Base-by-base conservation (phyloP, 495 filamentous ascomycete genomes). In the Chaetomidium leptoderma region DNA sequence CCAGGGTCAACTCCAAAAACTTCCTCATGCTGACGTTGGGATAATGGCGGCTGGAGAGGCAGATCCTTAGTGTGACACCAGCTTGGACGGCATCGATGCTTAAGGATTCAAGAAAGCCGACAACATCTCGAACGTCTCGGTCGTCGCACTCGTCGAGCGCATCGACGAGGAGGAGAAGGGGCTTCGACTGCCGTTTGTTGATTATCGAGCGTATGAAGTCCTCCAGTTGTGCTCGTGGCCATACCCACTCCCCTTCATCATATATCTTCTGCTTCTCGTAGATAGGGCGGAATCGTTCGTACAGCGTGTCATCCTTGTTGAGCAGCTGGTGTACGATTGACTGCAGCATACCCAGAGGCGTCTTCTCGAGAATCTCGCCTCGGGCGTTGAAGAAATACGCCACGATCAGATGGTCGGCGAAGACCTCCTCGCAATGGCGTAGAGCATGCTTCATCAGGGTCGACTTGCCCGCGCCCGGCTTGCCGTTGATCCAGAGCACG, bases 401-500 rank as follows among this genome's bases (percentile, higher is more conserved):
- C 4, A 58, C 54, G 36, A 46, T 26, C 16, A 21, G 10, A 19
- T 37, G 78, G 32, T 53, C 24, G n/a, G 23, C 49, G 30, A 58
- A 58, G 42, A 44, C 42, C 42, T 26, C 19, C 42, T 44, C 4
- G 42, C 42, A 44, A 26, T 44, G 10, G 2, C 13, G 6, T 13
- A 44, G 21, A 44, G 19, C 10, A 44, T 44, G 21, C 48, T 63
- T 63, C 53, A 63, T 63, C 13, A 63, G 24, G 7, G 57, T 63
- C 14, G 78, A 81, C 57, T 83, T 83, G 3, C 80, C 79, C 26
- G 72, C 65, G 6, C 77, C 79, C 7, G 79, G 75, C 47, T 82
- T 81, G 6, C 79, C 79, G 51, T 70, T 76, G 26, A 83, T 73
- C 79, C 78, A 82, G 10, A 83, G 51, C 35, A 83, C 69, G 11